Conservation (phyloP, 257 asterid genomes). For the Nicotiana obtusifolia region DNA sequence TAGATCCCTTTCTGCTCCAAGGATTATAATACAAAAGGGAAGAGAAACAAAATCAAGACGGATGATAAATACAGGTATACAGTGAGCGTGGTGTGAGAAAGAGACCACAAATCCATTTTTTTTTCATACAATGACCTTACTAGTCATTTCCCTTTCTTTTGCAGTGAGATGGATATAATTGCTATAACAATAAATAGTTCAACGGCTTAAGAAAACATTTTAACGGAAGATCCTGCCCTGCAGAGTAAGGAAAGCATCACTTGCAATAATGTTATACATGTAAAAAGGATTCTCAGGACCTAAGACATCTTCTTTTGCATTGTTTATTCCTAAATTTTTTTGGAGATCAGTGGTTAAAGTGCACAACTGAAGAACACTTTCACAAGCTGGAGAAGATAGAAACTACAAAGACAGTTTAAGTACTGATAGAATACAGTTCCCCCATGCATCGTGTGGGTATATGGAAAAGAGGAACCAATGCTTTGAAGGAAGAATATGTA, state of each 20-base stretch:
- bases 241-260: background rate
- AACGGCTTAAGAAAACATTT: background rate
- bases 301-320: constrained; percentile 1
- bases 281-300: background rate
- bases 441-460: background rate
- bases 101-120: background rate
- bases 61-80: background rate
- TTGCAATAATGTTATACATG: background rate
- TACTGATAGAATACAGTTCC: background rate
- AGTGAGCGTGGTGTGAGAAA: background rate
- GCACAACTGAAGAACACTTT: background rate
- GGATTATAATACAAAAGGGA: background rate
- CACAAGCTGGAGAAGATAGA: background rate
- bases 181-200: background rate
- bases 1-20: background rate
- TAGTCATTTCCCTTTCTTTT: background rate
- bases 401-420: background rate
- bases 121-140: background rate
- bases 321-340: background rate
- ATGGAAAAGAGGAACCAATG: background rate
- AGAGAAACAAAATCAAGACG: background rate
- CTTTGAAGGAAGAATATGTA: background rate
- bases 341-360: background rate
- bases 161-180: background rate
- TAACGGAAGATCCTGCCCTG: background rate